phyloP scores from a whole-genome alignment of 805 yeast species.

The Debaryomyces tyrocola region DNA sequence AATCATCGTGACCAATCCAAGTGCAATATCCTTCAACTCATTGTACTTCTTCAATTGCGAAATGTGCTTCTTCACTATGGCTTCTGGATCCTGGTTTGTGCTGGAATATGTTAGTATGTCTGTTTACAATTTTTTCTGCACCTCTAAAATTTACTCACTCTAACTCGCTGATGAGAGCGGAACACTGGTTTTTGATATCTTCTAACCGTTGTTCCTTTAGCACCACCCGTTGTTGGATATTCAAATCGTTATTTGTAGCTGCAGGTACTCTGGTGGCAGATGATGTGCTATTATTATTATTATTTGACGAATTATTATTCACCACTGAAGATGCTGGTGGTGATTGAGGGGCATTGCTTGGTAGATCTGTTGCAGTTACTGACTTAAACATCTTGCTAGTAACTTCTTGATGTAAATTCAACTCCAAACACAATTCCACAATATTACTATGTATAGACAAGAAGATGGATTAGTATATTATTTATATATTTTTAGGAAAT shows the following conservation, averaged over 20 bases:
- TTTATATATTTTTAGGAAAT: too few species aligned
- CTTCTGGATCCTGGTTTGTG: conserved; percentile 39
- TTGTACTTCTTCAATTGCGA: conserved; percentile 54
- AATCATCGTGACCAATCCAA: conserved; percentile 55
- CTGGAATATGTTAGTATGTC: conserved; percentile 8
- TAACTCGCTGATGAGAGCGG: conserved; percentile 30
- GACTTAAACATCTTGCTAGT: conserved; percentile 5
- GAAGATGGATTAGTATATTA: not conserved
- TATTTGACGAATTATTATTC: not conserved
- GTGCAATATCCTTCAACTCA: conserved; percentile 62
- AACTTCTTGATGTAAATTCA: not conserved
- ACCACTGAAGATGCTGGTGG: not conserved
- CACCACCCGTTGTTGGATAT: conserved; percentile 7
- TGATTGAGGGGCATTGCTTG: not conserved
- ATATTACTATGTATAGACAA: not conserved
- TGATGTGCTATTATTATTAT: not conserved
- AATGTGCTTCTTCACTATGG: conserved; percentile 53
- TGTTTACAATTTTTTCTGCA: not conserved
- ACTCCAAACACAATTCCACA: not conserved
- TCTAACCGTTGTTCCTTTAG: conserved; percentile 22
- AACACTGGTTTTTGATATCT: conserved; percentile 34
- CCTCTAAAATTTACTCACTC: conserved; percentile 14
- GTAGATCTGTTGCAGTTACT: conserved; percentile 5
- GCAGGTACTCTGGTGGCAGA: not conserved
- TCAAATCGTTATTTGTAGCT: not conserved